Evolutionary conservation across 306 rosid species (phyloP).

Genomic region (Sicyos baderoa): DNA sequence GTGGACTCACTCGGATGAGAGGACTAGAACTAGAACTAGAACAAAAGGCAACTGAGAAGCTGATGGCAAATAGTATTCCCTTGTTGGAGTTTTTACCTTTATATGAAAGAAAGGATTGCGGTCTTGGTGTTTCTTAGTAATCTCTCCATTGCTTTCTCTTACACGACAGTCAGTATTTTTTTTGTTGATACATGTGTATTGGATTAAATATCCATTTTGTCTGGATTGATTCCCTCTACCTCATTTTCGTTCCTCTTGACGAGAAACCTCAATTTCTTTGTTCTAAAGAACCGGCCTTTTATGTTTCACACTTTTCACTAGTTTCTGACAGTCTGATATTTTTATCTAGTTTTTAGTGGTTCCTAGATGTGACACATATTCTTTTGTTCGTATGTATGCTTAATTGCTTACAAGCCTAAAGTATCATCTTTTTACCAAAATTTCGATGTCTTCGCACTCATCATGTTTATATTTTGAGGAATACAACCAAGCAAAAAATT

Average conservation of each 20-base stretch:
- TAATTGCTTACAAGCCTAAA: neutral
- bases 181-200: neutral
- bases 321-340: neutral
- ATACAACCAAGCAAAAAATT: too few species aligned
- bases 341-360: neutral
- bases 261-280: neutral
- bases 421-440: neutral
- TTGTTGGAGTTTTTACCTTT: neutral
- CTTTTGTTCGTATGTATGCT: neutral
- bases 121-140: neutral
- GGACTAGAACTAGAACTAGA: constrained; percentile 9
- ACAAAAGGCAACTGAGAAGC: neutral
- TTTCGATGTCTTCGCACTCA: too few species aligned
- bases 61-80: constrained; percentile 1
- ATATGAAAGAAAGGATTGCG: neutral
- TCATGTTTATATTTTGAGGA: too few species aligned
- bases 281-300: neutral
- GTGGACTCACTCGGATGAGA: constrained; percentile 5
- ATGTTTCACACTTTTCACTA: neutral
- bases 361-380: neutral
- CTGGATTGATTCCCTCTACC: neutral
- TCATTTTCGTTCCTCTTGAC: neutral
- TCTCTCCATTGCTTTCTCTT: constrained; percentile 1
- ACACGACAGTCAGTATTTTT: neutral
- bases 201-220: neutral